Base-by-base conservation (phyloP, 2,329 filamentous ascomycete species). In the Aspergillus sp. region DNA sequence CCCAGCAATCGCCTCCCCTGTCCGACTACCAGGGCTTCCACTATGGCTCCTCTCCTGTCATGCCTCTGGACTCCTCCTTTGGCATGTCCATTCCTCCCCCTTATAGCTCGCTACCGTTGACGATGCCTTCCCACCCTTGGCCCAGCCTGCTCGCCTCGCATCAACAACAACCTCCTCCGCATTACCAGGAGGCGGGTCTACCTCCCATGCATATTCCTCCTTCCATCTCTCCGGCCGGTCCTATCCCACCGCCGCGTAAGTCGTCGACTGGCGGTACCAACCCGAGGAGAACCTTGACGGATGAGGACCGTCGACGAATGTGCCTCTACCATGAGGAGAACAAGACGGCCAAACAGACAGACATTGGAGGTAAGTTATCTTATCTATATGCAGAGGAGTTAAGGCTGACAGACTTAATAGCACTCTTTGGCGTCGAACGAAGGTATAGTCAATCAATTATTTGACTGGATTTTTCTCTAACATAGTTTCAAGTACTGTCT, bases 371-470 rank as follows among this genome's bases (percentile, higher is more conserved):
- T 87, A 73, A 66, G 79, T 64, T 38, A 36, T 38, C 36, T 40
- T 30, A 28, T 32, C n/a, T 33, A 28, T 41, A 39, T 27, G 11
- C 37, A 19, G 30, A 10, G 30, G 27, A 32, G 37, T 27, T 39
- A 32, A 10, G 42, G 42, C 54, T 66, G 42, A 62, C 42, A 19
- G 26, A 35, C 31, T 27, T 34, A 32, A 30, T 55, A 87, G 86
- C 85, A 46, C 83, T 90, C 64, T 98, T 98, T 70, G 91, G 90
- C 31, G 93, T 98, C 41, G 93, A 98, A 72, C 77, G 93, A 85
- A 97, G 93, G 93, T 97, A 83, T 50, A 50, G 51, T 45, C 33
- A 41, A 40, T 44, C 34, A 39, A 43, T 37, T 27, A 19, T 37
- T 39, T 27, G 30, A 38, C 19, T 33, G 38, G 41, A 27, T 47